Base-by-base conservation (phyloP, 805 yeast genomes). In the Suhomyces kilbournensis region DNA sequence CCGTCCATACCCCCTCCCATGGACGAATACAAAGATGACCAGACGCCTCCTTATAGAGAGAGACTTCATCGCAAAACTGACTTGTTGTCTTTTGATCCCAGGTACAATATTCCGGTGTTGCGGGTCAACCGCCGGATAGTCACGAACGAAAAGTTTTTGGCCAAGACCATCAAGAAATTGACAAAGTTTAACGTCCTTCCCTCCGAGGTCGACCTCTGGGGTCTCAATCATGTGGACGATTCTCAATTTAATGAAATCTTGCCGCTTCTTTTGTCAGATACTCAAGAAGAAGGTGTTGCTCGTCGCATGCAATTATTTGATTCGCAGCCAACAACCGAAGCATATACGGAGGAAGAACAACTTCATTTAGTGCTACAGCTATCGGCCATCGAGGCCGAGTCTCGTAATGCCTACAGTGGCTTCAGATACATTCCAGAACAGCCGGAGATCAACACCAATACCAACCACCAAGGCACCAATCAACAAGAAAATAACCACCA, bases 21-120 rank as follows among this genome's bases (percentile, higher is more conserved):
- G 48, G 50, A 51, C 22, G 50, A 47, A 30, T 51, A 47, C 45
- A 44, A 26, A 8, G 50, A 56, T 26, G 59, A 61, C 39, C 56
- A 56, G 7, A 51, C 53, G 4, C 67, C 67, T 2, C 67, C 66
- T 3, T 64, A 64, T 47, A 50, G 54, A 12, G 62, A 60, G 15
- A 50, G 48, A 14, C 65, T 64, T 32, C 66, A 64, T 44, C 52
- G 53, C 23, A 48, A 53, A 32, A 52, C 56, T 15, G 68, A 64
- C 42, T 56, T 64, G 47, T 43, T 64, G 12, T 60, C 67, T 12
- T 64, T 60, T 48, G 68, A 64, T 52, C 65, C 62, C 23, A 49
- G 68, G 17, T 64, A 59, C 50, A 47, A 60, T 8, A 50, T 51
- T 8, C 68, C 68, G 2, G 56, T 60, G 19, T 57, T 64, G 14